These are phyloP conservation scores for Hansfordia pulvinata DNA, from an alignment of 2,329 filamentous ascomycete species.

Conservation along the genomic window DNA sequence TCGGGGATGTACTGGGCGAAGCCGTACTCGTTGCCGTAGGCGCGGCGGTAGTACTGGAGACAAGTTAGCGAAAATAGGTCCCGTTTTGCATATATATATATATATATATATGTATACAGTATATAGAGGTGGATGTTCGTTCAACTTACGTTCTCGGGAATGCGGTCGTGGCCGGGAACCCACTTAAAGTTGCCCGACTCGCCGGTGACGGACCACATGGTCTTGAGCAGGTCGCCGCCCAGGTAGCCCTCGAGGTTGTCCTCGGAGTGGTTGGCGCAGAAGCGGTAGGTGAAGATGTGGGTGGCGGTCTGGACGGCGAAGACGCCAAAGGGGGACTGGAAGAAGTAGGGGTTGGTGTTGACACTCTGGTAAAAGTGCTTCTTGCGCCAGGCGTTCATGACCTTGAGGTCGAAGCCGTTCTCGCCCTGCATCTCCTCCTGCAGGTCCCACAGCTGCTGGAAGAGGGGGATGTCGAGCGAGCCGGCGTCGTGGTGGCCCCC, in stretches of 20 bases:
- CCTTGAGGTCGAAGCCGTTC: conserved; percentile 6
- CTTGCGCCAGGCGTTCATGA: conserved; percentile 5
- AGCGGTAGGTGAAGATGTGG: conserved; percentile 13
- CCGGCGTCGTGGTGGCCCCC: conserved; percentile 8
- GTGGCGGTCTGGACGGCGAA: conserved; percentile 12
- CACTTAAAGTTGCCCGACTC: conserved; percentile 16
- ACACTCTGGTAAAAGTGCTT: conserved; percentile 11
- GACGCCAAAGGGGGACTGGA: conserved; percentile 11
- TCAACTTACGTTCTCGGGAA: conserved; percentile 18
- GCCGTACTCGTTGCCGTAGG: conserved; percentile 13
- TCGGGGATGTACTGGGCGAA: conserved; percentile 8
- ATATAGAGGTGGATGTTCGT: not conserved
- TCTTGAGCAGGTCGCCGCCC: conserved; percentile 1
- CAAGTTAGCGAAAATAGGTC: too few relatives aligned
- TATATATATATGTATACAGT: too few relatives aligned
- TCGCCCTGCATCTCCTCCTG: conserved; percentile 4
- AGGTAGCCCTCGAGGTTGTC: conserved; percentile 14
- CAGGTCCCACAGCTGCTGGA: conserved; percentile 8
- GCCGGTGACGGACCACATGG: conserved; percentile 12
- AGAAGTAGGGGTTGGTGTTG: conserved; percentile 14
- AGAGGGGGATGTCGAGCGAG: conserved; percentile 6
- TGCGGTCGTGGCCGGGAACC: conserved; percentile 20
- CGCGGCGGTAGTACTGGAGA: conserved; percentile 12
- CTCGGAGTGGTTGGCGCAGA: conserved; percentile 14
- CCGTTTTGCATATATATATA: too few relatives aligned